Evolutionary conservation across 495 filamentous ascomycete genomes (phyloP), one percentile per base, ranked within the genome.

Genomic region (Halenospora varia): DNA sequence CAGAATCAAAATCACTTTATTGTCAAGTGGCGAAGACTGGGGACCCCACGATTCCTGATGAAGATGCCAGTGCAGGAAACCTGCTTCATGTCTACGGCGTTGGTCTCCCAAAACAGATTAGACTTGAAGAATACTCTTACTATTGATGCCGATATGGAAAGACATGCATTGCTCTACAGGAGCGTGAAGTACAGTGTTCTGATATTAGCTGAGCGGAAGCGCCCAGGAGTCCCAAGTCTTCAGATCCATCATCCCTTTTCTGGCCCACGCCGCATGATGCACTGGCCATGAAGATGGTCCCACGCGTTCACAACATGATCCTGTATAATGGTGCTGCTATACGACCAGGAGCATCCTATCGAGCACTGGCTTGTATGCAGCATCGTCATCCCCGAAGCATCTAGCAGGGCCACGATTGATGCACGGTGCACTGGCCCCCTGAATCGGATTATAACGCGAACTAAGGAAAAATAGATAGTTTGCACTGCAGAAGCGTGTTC

Each of bases 41-140:
- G 47, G 47, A 25, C 47, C 22, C 47, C 20, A 49, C 47, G 47
- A 22, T 49, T 49, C 47, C 47, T 49, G n/a, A 49, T 49, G 20
- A 49, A 22, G 47, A 20, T 49, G 6, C 47, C 20, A 49, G 47
- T 49, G 20, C 20, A 49, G 29, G 29, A 35, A 35, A 35, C 29
- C 29, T 35, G 13, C 29, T 35, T 35, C 13, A 35, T 35, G 13
- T 35, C 29, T 35, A 35, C 29, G 29, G 29, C 4, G 29, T 13
- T 35, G 13, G 29, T 35, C 29, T 35, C 29, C 29, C 13, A 35
- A 35, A 35, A 35, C 4, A 13, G 29, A 35, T 35, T 35, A 35
- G 29, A 13, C 29, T 35, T 35, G 13, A 35, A 35, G 29, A 35
- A 35, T 35, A 35, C 29, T 35, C 29, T 35, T 35, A 35, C 29